phyloP scores from a whole-genome alignment of 257 asterid species.

The Przewalskia tangutica region DNA sequence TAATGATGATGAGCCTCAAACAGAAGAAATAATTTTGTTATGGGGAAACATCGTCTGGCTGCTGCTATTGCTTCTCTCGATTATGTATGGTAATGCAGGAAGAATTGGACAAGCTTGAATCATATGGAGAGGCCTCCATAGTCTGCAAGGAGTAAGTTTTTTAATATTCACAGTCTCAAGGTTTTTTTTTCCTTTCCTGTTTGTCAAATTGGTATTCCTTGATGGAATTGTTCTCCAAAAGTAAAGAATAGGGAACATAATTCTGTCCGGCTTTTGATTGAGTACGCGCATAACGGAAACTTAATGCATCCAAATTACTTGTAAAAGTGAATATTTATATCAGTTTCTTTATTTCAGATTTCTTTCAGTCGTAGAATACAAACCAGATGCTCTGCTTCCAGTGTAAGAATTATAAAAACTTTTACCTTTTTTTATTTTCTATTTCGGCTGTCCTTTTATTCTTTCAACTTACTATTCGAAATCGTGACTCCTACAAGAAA shows the following conservation, averaged over 20 bases:
- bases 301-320: too few species aligned
- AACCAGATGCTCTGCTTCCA: slow-evolving; percentile 75
- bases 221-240: too few species aligned
- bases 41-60: slow-evolving; percentile 29
- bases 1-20: not conserved
- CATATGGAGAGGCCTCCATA: slow-evolving; percentile 49
- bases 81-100: slow-evolving; percentile 28
- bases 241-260: not conserved
- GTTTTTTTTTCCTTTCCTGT: too few species aligned
- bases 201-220: not conserved
- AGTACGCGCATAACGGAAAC: too few species aligned
- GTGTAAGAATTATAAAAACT: slow-evolving; percentile 31
- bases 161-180: too few species aligned
- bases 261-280: not conserved
- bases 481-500: too few species aligned
- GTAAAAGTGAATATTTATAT: too few species aligned
- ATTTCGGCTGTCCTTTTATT: not conserved
- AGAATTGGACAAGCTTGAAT: slow-evolving; percentile 58
- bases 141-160: slow-evolving; percentile 56
- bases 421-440: not conserved
- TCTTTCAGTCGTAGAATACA: slow-evolving; percentile 44
- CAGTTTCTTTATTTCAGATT: slow-evolving; percentile 24
- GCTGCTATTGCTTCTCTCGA: slow-evolving; percentile 23
- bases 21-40: slow-evolving; percentile 5
- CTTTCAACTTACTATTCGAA: too few species aligned